Base-by-base conservation (phyloP, 2,329 filamentous ascomycete genomes). In the Neopestalotiopsis clavispora region DNA sequence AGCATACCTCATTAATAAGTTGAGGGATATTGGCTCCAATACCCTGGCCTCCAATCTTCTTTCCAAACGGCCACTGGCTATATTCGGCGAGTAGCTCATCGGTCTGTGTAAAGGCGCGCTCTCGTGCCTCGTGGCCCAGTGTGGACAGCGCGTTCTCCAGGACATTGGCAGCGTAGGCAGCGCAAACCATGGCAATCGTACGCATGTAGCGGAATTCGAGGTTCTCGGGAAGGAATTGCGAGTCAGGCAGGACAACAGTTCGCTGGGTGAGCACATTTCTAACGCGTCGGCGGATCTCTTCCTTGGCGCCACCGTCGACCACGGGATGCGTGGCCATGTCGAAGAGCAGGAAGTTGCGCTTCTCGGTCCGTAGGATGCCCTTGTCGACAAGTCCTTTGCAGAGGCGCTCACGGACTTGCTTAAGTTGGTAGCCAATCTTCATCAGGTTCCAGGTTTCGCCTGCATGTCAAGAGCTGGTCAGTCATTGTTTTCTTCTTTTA, bases 391-490 rank as follows among this genome's bases (percentile, higher is more conserved):
- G 90, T 42, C 96, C 96, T 84, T 99, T 99, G 78, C 95, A 95
- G 68, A 99, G 89, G 69, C 96, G 93, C 85, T 99, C 96, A 79
- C 96, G 94, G 69, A 99, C 96, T 87, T 99, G 96, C 85, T 99
- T 99, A 75, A 99, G 89, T 85, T 99, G 96, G 83, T 99, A 99
- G 80, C 96, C 96, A 76, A 99, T 99, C 87, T 99, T 99, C 96
- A 99, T 98, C 73, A 99, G 85, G 80, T 99, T 99, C 96, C 96
- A 99, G 67, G 96, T 99, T 83, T 99, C 96, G 80, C 96, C 95
- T 98, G 78, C n/a, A n/a, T 20, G n/a, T 32, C 38, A 69, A 30
- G 58, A 65, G 57, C 59, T 57, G 49, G 14, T 38, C 68, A 60
- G 69, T 71, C 38, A 67, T 67, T 67, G 20, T 63, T 23, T 9